Evolutionary conservation across 768 basidiomycete species (phyloP).

Genomic region (Lentinula sp.): DNA sequence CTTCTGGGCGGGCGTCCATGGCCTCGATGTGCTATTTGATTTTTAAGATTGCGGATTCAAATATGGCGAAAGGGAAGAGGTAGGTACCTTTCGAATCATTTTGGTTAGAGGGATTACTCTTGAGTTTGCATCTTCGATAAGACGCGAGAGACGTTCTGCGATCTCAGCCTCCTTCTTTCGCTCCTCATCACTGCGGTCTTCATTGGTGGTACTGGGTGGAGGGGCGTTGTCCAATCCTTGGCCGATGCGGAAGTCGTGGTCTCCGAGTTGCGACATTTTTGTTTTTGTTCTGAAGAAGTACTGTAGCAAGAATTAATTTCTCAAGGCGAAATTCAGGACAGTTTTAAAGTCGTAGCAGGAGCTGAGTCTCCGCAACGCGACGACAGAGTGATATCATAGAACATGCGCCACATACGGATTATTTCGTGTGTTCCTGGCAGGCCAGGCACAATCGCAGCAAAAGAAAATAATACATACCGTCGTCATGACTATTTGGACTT

Average conservation of each 20-base stretch:
- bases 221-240: neutral
- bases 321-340: neutral
- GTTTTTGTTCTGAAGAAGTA: neutral
- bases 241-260: neutral
- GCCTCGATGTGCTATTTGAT: constrained; percentile 25
- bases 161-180: constrained; percentile 19
- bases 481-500: neutral
- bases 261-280: neutral
- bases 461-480: neutral
- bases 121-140: constrained; percentile 28
- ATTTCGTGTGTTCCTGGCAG: neutral
- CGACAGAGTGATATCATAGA: neutral
- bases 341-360: neutral
- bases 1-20: constrained; percentile 24
- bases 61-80: constrained; percentile 10
- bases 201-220: constrained; percentile 4
- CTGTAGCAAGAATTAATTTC: neutral
- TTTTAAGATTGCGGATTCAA: no score
- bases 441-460: neutral
- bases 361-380: neutral
- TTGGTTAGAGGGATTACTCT: constrained; percentile 23
- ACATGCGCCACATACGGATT: neutral
- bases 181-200: constrained; percentile 18
- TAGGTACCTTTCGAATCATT: constrained; percentile 31
- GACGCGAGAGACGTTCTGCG: constrained; percentile 25